Percentiles rank a stretch among this genome's conserved stretches.
Conservation (phyloP, 108 stramenopile genomes). For the Fragilaria radians region DNA sequence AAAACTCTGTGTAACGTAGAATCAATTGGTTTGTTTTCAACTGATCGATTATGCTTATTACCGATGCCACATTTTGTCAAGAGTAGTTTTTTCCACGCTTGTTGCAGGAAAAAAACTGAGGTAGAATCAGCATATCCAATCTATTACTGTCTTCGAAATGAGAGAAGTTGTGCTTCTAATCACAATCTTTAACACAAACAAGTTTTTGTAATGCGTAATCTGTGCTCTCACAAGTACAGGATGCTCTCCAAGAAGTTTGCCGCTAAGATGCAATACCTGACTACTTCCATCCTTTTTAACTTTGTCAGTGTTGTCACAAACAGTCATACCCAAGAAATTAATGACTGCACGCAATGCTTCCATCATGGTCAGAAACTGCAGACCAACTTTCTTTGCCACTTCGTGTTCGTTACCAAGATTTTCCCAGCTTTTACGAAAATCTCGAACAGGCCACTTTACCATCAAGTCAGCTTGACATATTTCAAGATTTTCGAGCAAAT, state of each 20-base stretch:
- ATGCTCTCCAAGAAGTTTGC: constrained; percentile 70
- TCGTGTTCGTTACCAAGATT: constrained; percentile 55
- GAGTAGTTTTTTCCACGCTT: background rate
- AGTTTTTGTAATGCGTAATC: constrained; percentile 27
- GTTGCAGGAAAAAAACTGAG: background rate
- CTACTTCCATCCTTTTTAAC: constrained; percentile 61
- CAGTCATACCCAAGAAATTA: constrained; percentile 78
- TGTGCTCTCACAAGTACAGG: constrained; percentile 76
- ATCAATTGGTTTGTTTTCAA: too few relatives aligned
- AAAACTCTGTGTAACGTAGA: too few relatives aligned
- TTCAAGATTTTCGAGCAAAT: constrained; percentile 75
- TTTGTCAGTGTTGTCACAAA: constrained; percentile 74
- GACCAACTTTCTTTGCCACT: constrained; percentile 78
- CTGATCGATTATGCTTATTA: too few relatives aligned
- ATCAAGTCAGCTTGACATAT: constrained; percentile 75
- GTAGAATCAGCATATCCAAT: constrained; percentile 59
- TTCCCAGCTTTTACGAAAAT: constrained; percentile 80
- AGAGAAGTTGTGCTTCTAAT: constrained; percentile 55
- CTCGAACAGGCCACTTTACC: constrained; percentile 64
- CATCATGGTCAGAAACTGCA: constrained; percentile 67
- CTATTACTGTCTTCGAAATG: constrained; percentile 57
- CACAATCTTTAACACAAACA: constrained; percentile 74
- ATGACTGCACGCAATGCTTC: constrained; percentile 74
- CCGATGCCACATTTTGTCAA: background rate
- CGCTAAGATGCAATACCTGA: constrained; percentile 73